A percentile compares a stretch with the other conserved stretches of the same genome.
phyloP scores from a whole-genome alignment of 441 rosid genomes.

The Melastoma candidum region DNA sequence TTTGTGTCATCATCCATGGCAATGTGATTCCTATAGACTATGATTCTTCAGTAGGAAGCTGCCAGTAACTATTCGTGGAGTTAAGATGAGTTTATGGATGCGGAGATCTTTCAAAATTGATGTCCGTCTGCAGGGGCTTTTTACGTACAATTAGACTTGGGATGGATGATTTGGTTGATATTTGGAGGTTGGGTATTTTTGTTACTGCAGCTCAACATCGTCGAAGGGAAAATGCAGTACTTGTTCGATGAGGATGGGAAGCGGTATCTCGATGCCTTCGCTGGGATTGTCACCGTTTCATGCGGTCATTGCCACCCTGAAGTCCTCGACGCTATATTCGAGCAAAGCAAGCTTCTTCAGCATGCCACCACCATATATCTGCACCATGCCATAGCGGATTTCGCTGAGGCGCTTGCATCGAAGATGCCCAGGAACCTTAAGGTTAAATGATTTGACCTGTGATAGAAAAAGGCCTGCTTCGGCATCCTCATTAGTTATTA shows the following conservation, averaged over 20 bases:
- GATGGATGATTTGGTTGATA: background rate
- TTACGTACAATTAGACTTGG: background rate
- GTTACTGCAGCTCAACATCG: conserved; percentile 56
- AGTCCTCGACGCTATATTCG: conserved; percentile 47
- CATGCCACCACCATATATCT: conserved; percentile 82
- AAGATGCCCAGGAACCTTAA: conserved; percentile 91
- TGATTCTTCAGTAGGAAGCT: too few species aligned
- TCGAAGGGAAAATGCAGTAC: conserved; percentile 97
- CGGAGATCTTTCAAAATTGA: too few species aligned
- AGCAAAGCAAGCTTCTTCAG: conserved; percentile 83
- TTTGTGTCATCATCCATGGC: too few species aligned
- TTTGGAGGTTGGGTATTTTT: background rate
- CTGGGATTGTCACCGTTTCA: conserved; percentile 86
- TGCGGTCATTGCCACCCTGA: conserved; percentile 96
- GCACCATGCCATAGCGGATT: conserved; percentile 78
- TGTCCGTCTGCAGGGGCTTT: too few species aligned
- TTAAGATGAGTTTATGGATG: too few species aligned
- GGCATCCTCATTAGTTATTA: background rate
- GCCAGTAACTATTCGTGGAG: too few species aligned
- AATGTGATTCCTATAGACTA: too few species aligned
- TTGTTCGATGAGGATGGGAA: conserved; percentile 73
- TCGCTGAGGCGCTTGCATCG: conserved; percentile 78
- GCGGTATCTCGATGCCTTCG: conserved; percentile 79
- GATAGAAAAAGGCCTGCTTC: too few species aligned
- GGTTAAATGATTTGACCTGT: conserved; percentile 24